Conservation (phyloP, 2,329 filamentous ascomycete species). For the Colletotrichum gigasporum region DNA sequence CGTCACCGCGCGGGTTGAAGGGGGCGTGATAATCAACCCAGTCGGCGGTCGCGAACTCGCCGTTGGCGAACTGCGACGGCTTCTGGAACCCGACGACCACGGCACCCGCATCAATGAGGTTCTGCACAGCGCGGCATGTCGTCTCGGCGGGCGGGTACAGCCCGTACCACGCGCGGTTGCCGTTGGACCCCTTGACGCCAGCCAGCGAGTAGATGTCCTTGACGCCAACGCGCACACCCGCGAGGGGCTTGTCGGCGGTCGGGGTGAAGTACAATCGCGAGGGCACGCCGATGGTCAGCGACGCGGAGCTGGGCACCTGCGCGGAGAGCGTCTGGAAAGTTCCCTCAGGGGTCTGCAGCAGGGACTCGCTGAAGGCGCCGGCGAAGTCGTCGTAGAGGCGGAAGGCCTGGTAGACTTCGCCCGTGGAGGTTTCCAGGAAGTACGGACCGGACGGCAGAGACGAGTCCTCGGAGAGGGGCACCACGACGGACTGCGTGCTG, state of each 20-base stretch:
- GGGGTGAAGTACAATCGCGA: conserved; percentile 68
- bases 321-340: conserved; percentile 45
- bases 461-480: conserved; percentile 32
- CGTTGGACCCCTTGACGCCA: conserved; percentile 62
- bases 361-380: conserved; percentile 41
- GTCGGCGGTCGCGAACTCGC: conserved; percentile 55
- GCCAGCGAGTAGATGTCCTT: conserved; percentile 70
- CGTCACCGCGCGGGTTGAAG: conserved; percentile 57
- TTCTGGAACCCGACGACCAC: conserved; percentile 57
- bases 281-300: conserved; percentile 58
- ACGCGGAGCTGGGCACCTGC: conserved; percentile 38
- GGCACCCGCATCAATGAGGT: conserved; percentile 66
- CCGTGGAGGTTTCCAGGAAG: conserved; percentile 44
- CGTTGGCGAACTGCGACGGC: conserved; percentile 54
- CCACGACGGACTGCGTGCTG: conserved; percentile 30
- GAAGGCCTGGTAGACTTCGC: conserved; percentile 44
- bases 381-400: conserved; percentile 47
- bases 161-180: conserved; percentile 65
- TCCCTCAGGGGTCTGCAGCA: conserved; percentile 42
- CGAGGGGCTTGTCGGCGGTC: conserved; percentile 63
- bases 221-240: conserved; percentile 68
- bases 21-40: conserved; percentile 48
- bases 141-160: conserved; percentile 57
- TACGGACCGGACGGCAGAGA: conserved; percentile 46
- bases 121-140: conserved; percentile 62